phyloP scores from a whole-genome alignment of 176 grass and related monocot species.

The Cenchrus americanus region DNA sequence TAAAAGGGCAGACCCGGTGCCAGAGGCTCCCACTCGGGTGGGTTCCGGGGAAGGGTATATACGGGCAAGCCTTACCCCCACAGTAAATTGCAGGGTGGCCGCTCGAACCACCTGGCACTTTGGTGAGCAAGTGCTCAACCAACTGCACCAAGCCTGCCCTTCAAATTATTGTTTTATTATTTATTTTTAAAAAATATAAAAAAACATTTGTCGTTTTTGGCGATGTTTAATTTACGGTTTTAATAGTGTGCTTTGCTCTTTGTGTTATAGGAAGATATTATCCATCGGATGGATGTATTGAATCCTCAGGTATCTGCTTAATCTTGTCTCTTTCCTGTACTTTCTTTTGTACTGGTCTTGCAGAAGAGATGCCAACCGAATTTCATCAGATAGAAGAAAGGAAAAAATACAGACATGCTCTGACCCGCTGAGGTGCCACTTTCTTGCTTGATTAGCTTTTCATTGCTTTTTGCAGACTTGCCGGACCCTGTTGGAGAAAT shows the following conservation, averaged over 20 bases:
- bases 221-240: neutral
- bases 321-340: neutral
- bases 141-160: too few relatives aligned
- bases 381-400: neutral
- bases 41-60: neutral
- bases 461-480: conserved; percentile 62
- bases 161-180: conserved; percentile 5
- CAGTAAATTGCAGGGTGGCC: too few relatives aligned
- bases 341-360: neutral
- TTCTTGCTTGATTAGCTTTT: neutral
- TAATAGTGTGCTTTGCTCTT: conserved; percentile 16
- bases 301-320: conserved; percentile 78
- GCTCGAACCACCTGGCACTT: too few relatives aligned
- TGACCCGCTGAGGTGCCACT: neutral
- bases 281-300: conserved; percentile 78
- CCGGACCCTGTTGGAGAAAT: conserved; percentile 70
- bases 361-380: neutral
- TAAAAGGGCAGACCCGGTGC: neutral
- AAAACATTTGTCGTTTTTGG: neutral
- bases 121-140: too few relatives aligned
- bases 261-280: conserved; percentile 81
- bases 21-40: too few relatives aligned
- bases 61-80: too few relatives aligned
- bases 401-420: neutral
- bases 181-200: too few relatives aligned